A percentile compares a stretch with the other conserved stretches of the same genome.
These are phyloP conservation scores for Pichia deserticola DNA, from an alignment of 805 yeast genomes.

Conservation along the genomic window DNA sequence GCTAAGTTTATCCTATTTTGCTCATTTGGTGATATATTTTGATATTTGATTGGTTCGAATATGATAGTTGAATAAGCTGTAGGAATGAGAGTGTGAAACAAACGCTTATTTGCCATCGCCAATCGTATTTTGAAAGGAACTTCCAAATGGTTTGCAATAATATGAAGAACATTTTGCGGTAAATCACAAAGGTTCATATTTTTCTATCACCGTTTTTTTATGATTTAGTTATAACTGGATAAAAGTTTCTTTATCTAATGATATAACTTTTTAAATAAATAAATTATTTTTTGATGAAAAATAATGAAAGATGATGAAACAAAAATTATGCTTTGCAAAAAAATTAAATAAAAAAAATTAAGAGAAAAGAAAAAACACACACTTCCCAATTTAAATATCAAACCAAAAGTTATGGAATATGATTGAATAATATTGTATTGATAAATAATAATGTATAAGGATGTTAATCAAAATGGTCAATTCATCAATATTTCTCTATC, in stretches of 20 bases:
- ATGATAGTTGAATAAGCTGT: constrained; percentile 11
- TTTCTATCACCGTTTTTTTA: not conserved
- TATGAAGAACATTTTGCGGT: constrained; percentile 9
- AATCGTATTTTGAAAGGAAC: constrained; percentile 5
- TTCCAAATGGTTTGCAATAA: constrained; percentile 4
- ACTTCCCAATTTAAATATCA: too few relatives aligned
- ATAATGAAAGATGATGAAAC: too few relatives aligned
- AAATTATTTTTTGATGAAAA: too few relatives aligned
- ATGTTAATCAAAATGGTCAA: too few relatives aligned
- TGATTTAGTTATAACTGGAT: too few relatives aligned
- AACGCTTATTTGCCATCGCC: not conserved
- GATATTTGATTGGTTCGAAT: constrained; percentile 5
- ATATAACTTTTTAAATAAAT: too few relatives aligned
- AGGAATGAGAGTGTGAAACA: constrained; percentile 4
- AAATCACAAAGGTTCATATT: constrained; percentile 15
- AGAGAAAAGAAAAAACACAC: too few relatives aligned
- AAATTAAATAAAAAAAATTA: too few relatives aligned
- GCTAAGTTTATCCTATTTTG: not conserved
- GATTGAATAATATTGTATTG: too few relatives aligned
- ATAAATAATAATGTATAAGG: too few relatives aligned
- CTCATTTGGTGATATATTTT: not conserved
- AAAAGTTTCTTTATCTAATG: not conserved
- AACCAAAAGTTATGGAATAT: too few relatives aligned
- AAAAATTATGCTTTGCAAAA: too few relatives aligned
- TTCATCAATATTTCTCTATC: not conserved